Conservation (phyloP, 2,329 filamentous ascomycete species). For the Colletotrichum sp. region DNA sequence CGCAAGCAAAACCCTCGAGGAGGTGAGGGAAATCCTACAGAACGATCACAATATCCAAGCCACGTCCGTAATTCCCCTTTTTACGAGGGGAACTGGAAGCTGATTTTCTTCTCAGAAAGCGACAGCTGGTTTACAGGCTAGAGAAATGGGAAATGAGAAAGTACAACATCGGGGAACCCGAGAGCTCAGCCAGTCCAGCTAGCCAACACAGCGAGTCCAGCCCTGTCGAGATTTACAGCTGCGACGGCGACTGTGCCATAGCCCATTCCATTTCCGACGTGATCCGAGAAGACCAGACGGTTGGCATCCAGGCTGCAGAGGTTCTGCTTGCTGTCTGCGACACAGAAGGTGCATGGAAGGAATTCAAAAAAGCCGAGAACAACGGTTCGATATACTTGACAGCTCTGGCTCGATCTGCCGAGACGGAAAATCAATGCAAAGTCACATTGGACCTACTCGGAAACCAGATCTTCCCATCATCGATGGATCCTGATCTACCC, state of each 20-base stretch:
- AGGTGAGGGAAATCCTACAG: neutral
- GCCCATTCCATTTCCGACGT: too few species aligned
- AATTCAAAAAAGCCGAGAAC: too few species aligned
- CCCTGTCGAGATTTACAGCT: too few species aligned
- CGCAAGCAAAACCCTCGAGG: neutral
- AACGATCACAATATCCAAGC: neutral
- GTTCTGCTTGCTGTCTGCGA: neutral
- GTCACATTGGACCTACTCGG: too few species aligned
- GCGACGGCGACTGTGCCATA: too few species aligned
- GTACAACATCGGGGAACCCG: constrained; percentile 23
- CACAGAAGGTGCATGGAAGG: too few species aligned
- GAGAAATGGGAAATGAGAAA: constrained; percentile 31
- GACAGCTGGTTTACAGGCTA: constrained; percentile 34
- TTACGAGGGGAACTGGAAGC: neutral
- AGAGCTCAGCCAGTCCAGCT: neutral
- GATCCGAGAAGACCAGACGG: too few species aligned
- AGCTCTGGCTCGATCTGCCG: neutral
- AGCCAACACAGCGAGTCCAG: neutral
- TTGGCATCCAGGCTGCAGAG: neutral
- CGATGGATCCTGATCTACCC: too few species aligned
- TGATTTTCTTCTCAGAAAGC: constrained; percentile 25
- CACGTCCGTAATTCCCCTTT: neutral
- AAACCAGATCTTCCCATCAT: too few species aligned
- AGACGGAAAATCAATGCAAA: neutral
- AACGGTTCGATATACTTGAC: too few species aligned